Base-by-base conservation (phyloP, 1,284 basidiomycete genomes). In the Fomitopsis schrenkii region DNA sequence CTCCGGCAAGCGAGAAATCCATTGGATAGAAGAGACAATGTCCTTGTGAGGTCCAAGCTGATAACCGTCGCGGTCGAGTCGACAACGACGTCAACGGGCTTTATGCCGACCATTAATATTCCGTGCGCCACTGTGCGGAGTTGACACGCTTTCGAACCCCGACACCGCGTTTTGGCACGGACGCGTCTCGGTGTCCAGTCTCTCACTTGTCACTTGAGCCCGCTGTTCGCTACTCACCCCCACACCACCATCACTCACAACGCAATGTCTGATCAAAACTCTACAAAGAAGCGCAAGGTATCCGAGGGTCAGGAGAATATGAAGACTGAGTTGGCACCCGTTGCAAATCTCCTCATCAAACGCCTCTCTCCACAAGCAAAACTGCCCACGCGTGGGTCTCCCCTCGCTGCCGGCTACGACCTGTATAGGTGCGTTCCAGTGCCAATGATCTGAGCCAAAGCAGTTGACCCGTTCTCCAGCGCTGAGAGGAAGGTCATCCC, bases 391-490 rank as follows among this genome's bases (percentile, higher is more conserved):
- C 85, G 94, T 61, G 97, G 97, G 1, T 95, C 93, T 6, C 76
- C 86, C 1, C 80, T 92, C 53, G 85, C 97, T 1, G 97, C 97
- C 2, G 97, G 97, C 2, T 97, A 98, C 72, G 97, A 99, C 75
- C 80, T 99, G 45, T 97, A 95, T 77, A 91, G 92, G 87, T 91
- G 71, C 48, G 79, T 71, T 12, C 64, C 42, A 36, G 66, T 12
- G 6, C 3, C 12, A 3, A 5, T 33, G 30, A 33, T 33, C 28
- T 30, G 14, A 15, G 30, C 12, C 15, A 17, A 15, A 53, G 22
- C 60, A 22, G 14, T 61, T 46, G 33, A 10, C 63, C 28, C 17
- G 19, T 41, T 33, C 59, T 50, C 48, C 63, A 91, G 94, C 71
- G 92, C 94, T 0, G 93, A 94, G 72, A 79, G 80, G 59, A 94